These are phyloP conservation scores for Talaromyces adpressus DNA, from an alignment of 495 filamentous ascomycete species.

Conservation along the genomic window DNA sequence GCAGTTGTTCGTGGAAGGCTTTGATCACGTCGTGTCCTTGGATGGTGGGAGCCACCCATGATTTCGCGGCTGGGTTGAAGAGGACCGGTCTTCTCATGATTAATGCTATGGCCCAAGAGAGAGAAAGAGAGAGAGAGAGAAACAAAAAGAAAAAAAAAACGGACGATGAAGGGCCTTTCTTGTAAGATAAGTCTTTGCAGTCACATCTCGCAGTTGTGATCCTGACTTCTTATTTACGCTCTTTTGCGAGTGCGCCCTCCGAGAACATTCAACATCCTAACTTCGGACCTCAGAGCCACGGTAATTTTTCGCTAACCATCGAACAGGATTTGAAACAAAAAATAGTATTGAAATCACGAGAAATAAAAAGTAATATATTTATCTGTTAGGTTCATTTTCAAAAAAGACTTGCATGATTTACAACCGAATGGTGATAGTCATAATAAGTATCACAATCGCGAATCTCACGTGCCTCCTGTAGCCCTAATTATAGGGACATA, in stretches of 20 bases:
- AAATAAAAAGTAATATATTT: too few relatives aligned
- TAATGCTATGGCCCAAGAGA: background rate
- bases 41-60: background rate
- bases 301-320: background rate
- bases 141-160: background rate
- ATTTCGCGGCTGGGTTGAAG: background rate
- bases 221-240: background rate
- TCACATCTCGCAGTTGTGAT: background rate
- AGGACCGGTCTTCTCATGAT: background rate
- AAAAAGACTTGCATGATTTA: too few relatives aligned
- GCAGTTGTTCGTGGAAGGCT: slow-evolving; percentile 46
- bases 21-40: background rate
- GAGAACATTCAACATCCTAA: background rate
- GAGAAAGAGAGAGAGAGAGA: too few relatives aligned
- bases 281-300: background rate
- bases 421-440: too few relatives aligned
- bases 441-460: too few relatives aligned
- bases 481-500: too few relatives aligned
- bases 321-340: background rate
- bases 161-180: background rate
- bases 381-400: too few relatives aligned
- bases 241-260: background rate
- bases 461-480: too few relatives aligned
- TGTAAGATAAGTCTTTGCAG: background rate
- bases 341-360: background rate